A percentile compares a stretch with the other conserved stretches of the same genome.
Evolutionary conservation across 1,284 basidiomycete species (phyloP).

Genomic region (Phellopilus nigrolimitatus): DNA sequence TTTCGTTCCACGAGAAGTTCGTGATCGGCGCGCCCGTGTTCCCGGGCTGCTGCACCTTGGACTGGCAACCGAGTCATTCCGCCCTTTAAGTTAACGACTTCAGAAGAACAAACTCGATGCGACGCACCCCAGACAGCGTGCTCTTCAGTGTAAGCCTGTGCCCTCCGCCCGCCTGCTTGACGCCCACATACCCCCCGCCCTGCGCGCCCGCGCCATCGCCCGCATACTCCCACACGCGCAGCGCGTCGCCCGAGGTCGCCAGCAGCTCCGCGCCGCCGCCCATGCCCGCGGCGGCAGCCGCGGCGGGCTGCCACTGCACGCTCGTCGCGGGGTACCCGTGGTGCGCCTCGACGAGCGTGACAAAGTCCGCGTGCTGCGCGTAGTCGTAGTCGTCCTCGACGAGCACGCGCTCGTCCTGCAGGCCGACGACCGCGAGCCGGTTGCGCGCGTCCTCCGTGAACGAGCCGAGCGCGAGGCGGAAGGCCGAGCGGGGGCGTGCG

Average conservation of each 20-base stretch:
- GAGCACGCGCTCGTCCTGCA: conserved; percentile 77
- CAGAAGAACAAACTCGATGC: conserved; percentile 14
- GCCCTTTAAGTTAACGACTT: too few species aligned
- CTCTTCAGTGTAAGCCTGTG: conserved; percentile 63
- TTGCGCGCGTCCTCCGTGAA: conserved; percentile 78
- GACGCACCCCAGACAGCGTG: conserved; percentile 78
- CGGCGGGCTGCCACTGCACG: conserved; percentile 78
- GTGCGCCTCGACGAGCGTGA: conserved; percentile 70
- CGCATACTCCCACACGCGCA: conserved; percentile 85
- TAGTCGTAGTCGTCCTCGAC: conserved; percentile 81
- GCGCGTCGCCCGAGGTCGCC: conserved; percentile 86
- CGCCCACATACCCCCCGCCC: conserved; percentile 63
- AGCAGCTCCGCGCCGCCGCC: conserved; percentile 61
- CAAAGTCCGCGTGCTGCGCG: conserved; percentile 56
- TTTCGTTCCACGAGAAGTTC: conserved; percentile 94
- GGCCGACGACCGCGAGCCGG: conserved; percentile 74
- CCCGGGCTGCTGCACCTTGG: conserved; percentile 80
- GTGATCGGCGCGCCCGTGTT: conserved; percentile 82
- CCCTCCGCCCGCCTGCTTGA: conserved; percentile 49
- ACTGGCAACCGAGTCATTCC: too few species aligned
- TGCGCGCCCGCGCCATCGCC: conserved; percentile 52
- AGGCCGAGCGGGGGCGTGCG: conserved; percentile 68
- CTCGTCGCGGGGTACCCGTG: conserved; percentile 84
- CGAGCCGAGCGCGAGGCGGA: conserved; percentile 75
- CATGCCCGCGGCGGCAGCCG: conserved; percentile 37